Percentiles rank a stretch among this genome's conserved stretches.
Conservation (phyloP, 192 early-diverging fungal species). For the Coemansia sp. region DNA sequence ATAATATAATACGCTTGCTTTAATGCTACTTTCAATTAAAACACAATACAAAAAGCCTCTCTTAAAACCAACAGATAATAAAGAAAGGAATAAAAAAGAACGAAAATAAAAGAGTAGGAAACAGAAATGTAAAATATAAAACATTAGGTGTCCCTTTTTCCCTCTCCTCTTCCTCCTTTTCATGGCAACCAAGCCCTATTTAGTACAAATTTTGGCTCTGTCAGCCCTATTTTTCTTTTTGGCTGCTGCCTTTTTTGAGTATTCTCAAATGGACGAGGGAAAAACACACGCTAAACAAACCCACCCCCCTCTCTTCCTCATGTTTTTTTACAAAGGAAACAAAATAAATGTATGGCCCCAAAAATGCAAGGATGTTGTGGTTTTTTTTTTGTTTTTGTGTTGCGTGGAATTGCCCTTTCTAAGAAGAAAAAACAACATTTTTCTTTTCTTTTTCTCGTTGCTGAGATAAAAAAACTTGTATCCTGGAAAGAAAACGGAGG, state of each 20-base stretch:
- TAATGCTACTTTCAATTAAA: too few species aligned
- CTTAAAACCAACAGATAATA: neutral
- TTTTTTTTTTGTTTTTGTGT: neutral
- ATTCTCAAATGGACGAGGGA: neutral
- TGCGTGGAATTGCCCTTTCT: neutral
- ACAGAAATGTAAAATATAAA: neutral
- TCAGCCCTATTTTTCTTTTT: too few species aligned
- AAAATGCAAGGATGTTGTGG: too few species aligned
- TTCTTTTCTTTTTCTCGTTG: too few species aligned
- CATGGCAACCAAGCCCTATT: too few species aligned
- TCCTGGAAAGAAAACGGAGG: too few species aligned
- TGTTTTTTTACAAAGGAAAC: neutral
- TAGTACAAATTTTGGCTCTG: too few species aligned
- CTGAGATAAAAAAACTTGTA: neutral
- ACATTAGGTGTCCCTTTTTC: too few species aligned
- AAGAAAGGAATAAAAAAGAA: slow-evolving; percentile 2
- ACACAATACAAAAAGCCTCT: too few species aligned
- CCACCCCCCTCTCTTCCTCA: neutral
- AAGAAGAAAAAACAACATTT: neutral
- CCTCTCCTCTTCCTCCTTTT: too few species aligned
- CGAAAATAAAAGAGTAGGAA: neutral
- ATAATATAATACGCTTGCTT: neutral
- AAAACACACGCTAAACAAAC: neutral
- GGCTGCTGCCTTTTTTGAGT: too few species aligned
- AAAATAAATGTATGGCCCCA: neutral